Conservation (phyloP, 441 rosid genomes). For the Omphalea diandra region DNA sequence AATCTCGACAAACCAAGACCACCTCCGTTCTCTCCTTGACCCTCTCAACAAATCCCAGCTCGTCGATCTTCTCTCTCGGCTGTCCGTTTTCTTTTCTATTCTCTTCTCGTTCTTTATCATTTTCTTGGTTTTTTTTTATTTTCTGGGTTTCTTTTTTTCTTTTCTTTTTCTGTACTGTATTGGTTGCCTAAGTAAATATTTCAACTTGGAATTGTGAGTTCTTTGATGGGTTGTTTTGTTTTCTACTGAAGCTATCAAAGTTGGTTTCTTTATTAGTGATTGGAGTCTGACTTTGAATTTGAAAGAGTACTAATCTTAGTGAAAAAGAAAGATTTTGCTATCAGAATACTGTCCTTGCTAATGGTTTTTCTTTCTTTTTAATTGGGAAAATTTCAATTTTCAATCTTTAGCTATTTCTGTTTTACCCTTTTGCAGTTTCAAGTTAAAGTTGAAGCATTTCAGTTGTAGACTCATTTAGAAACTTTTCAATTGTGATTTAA, state of each 20-base stretch:
- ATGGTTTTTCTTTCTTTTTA: neutral
- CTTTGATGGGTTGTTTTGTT: neutral
- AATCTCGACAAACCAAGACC: conserved; percentile 30
- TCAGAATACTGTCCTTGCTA: no score
- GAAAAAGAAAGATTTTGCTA: neutral
- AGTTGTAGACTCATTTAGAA: neutral
- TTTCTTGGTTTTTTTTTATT: neutral
- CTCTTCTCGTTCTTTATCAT: neutral
- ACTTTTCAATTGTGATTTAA: neutral
- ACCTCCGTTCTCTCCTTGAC: conserved; percentile 45
- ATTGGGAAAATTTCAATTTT: neutral
- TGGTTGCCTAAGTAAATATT: neutral
- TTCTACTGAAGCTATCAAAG: neutral
- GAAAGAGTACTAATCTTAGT: neutral
- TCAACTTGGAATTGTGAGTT: neutral
- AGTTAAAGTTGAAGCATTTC: neutral
- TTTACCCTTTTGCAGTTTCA: neutral
- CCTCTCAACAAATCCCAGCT: conserved; percentile 56
- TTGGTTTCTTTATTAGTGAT: neutral
- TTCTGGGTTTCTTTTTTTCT: neutral
- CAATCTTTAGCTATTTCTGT: neutral
- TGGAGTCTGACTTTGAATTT: neutral
- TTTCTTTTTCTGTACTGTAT: neutral
- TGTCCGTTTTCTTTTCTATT: conserved; percentile 29
- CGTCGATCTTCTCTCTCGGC: conserved; percentile 47